Evolutionary conservation across 2,329 filamentous ascomycete genomes (phyloP).

Genomic region (Cordyceps fumosorosea): DNA sequence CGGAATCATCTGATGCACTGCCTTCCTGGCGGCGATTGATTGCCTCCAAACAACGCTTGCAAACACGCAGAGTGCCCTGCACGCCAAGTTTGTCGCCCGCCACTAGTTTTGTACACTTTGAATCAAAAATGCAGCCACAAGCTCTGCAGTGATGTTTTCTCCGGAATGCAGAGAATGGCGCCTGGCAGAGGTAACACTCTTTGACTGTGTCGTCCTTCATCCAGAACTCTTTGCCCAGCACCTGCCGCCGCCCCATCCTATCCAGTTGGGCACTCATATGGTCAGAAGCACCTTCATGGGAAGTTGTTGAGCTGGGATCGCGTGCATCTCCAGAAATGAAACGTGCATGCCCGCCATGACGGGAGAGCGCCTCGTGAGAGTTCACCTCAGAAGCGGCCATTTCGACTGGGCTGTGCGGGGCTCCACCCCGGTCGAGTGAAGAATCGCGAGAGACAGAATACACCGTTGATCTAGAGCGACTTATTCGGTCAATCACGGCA

Average conservation of each 20-base stretch:
- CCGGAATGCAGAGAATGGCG: constrained; percentile 85
- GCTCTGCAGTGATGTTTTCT: constrained; percentile 94
- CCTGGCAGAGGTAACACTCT: constrained; percentile 89
- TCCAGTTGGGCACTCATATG: constrained; percentile 55
- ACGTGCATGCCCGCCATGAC: constrained; percentile 38
- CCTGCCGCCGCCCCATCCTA: constrained; percentile 76
- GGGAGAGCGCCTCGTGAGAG: constrained; percentile 49
- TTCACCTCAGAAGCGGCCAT: constrained; percentile 54
- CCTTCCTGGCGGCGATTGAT: constrained; percentile 87
- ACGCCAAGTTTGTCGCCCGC: constrained; percentile 84
- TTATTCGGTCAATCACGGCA: constrained; percentile 50
- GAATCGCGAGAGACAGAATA: constrained; percentile 48
- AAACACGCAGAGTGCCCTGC: constrained; percentile 76
- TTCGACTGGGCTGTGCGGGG: constrained; percentile 50
- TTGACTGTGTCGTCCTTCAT: constrained; percentile 99
- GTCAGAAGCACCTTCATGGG: constrained; percentile 48
- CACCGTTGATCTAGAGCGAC: constrained; percentile 36
- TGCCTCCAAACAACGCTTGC: constrained; percentile 85
- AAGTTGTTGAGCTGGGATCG: constrained; percentile 51
- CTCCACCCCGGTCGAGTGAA: constrained; percentile 46
- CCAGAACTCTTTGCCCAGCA: constrained; percentile 94
- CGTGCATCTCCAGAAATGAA: constrained; percentile 40
- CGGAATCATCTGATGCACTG: constrained; percentile 80
- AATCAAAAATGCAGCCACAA: constrained; percentile 98
- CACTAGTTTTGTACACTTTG: constrained; percentile 90